Conservation (phyloP, 148 eudicot genomes). For the Persicaria maculosa region DNA sequence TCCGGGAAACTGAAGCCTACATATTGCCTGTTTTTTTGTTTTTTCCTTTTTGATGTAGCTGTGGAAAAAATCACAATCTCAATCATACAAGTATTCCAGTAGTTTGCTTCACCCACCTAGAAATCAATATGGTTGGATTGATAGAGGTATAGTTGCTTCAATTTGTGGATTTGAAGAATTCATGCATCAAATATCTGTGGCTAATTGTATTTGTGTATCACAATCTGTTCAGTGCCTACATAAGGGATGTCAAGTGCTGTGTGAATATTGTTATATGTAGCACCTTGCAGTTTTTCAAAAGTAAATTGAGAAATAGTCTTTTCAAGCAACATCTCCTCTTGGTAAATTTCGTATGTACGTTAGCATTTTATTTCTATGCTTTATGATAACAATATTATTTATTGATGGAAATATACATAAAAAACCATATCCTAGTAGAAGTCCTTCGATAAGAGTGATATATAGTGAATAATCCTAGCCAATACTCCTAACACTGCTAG, state of each 20-base stretch:
- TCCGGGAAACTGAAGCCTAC: neutral
- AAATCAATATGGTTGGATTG: slow-evolving; percentile 97
- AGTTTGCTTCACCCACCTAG: slow-evolving; percentile 99
- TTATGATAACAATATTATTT: neutral
- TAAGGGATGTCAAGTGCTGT: neutral
- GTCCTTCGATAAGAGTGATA: too few species aligned
- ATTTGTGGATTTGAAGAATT: neutral
- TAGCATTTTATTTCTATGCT: neutral
- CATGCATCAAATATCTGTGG: neutral
- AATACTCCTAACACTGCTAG: too few species aligned
- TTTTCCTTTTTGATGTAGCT: slow-evolving; percentile 33
- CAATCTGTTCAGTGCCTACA: neutral
- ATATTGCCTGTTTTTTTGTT: neutral
- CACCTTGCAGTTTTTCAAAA: too few species aligned
- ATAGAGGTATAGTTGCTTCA: slow-evolving; percentile 60
- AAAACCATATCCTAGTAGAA: too few species aligned
- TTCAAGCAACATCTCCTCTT: neutral
- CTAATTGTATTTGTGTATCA: neutral
- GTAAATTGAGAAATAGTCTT: neutral
- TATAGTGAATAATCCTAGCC: too few species aligned
- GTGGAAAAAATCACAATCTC: slow-evolving; percentile 85
- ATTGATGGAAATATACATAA: too few species aligned
- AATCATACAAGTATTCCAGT: slow-evolving; percentile 94
- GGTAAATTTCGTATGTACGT: neutral
- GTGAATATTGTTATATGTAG: too few species aligned